Percentiles rank a stretch among this genome's conserved stretches.
These are phyloP conservation scores for Aureobasidium mangrovei DNA, from an alignment of 2,329 filamentous ascomycete genomes.

Conservation along the genomic window DNA sequence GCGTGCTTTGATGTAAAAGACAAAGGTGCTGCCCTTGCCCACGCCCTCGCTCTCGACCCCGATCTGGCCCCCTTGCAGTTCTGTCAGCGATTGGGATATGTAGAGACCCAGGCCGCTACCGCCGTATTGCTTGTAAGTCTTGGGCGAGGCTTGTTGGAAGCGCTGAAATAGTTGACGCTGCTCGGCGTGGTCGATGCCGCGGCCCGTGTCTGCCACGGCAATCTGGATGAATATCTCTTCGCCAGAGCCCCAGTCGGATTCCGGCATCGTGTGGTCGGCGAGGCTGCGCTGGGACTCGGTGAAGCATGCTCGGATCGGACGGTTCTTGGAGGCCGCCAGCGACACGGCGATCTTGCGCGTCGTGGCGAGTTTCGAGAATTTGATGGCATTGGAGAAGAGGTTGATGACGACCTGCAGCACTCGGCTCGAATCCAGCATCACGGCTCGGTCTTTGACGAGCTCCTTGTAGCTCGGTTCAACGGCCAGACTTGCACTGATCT, in stretches of 20 bases:
- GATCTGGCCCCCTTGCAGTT: conserved; percentile 59
- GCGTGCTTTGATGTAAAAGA: conserved; percentile 52
- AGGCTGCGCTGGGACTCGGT: conserved; percentile 17
- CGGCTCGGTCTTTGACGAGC: conserved; percentile 26
- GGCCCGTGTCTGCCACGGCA: conserved; percentile 29
- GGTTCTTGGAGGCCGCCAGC: no score
- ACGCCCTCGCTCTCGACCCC: conserved; percentile 48
- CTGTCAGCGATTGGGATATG: conserved; percentile 56
- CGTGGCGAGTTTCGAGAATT: conserved; percentile 34
- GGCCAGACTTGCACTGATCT: conserved; percentile 24
- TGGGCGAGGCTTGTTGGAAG: conserved; percentile 59
- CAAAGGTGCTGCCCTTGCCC: conserved; percentile 54
- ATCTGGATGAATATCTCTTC: conserved; percentile 30
- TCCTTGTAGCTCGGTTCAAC: conserved; percentile 29
- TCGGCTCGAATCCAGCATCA: conserved; percentile 35
- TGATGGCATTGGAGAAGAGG: conserved; percentile 38
- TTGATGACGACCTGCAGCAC: conserved; percentile 36
- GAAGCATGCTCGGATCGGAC: neutral
- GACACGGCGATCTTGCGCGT: conserved; percentile 24
- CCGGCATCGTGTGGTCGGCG: neutral
- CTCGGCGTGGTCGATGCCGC: conserved; percentile 28
- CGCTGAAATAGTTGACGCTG: conserved; percentile 50
- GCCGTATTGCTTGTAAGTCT: conserved; percentile 58
- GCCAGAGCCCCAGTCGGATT: conserved; percentile 28
- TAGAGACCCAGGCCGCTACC: conserved; percentile 60